Base-by-base conservation (phyloP, 2,329 filamentous ascomycete species). In the Elsinoe perseae region DNA sequence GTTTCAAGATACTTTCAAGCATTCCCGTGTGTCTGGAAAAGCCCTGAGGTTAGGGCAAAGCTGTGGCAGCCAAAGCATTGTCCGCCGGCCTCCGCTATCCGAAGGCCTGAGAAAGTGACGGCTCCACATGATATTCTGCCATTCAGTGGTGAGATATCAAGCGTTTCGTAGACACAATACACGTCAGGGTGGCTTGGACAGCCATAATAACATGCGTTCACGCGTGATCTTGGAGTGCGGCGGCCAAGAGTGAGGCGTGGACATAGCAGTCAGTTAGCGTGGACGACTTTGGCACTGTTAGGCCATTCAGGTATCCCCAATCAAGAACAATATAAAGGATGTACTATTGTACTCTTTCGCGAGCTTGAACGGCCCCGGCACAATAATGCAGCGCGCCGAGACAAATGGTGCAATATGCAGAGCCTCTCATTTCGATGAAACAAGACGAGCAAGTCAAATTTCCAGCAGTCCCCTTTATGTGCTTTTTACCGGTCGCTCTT, bases 1-100 rank as follows among this genome's bases (percentile, higher is more conserved):
- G 48, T 52, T 52, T 52, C 48, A 52, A 52, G 48, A 36, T 52
- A 30, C 21, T 48, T 48, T 48, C 20, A 16, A 48, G 48, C 48
- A 52, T 34, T 52, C 21, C n/a, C 48, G 16, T 52, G 48, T 52
- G 48, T 52, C 28, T 36, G 48, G 30, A 52, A 10, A 16, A 36
- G 30, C 48, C 48, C 48, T 38, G 16, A 32, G 18, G 16, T 38
- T 52, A 52, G 48, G 48, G 48, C 48, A 44, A 44, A 44, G 21
- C 18, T 32, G 30, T 10, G n/a, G 20, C 18, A 12, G 28, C 44
- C 48, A 36, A 21, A 34, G 27, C 20, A 23, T 38, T 23, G 14
- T 32, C 28, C 16, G 48, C 28, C 10, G 28, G 14, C 4, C 8
- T 52, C 28, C 30, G 28, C 18, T 21, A 36, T 25, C n/a, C 10